Base-by-base conservation (phyloP, 345 rosid species). In the Rhizophora mangle region DNA sequence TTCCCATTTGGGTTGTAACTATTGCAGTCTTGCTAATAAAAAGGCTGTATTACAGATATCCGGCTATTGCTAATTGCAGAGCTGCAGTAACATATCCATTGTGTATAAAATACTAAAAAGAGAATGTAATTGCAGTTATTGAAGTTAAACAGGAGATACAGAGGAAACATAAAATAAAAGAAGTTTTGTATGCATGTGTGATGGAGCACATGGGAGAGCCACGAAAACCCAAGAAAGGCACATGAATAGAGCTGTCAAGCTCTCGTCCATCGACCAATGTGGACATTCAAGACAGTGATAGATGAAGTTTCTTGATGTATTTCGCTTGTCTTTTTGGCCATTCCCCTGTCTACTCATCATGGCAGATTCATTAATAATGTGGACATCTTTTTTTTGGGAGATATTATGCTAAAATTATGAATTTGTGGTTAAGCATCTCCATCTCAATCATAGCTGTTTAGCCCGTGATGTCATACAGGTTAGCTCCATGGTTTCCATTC, bases 161-260 rank as follows among this genome's bases (percentile, higher is more conserved):
- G 20, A 36, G 52, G 0, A 3, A 29, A 47, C 11, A 30, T 2
- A 24, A 51, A 21, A 37, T 56, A 57, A 52, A 46, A 37, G 62
- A 22, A 62, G 22, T 24, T 61, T 67, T 79, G 88, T 71, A 71
- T 65, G 80, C 65, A 82, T 72, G 56, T 62, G 79, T 37, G 70
- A 60, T 68, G 63, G 62, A 73, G 77, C 85, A 79, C 84, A 84
- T 86, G 88, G 81, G 78, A 47, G 47, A 26, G 72, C 66, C 69
- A 68, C 60, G 77, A 68, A 72, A 20, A 21, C 24, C 53, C 53
- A 71, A 65, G 78, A 65, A 5, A 24, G 43, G 72, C 85, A 79
- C 79, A 84, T 77, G 88, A 73, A 63, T 63, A 39, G 78, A 61
- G 46, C 68, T 78, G 75, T 79, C 84, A 71, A 76, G 75, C 43